phyloP scores from a whole-genome alignment of 805 yeast genomes.

The Kuraishia piskuri region DNA sequence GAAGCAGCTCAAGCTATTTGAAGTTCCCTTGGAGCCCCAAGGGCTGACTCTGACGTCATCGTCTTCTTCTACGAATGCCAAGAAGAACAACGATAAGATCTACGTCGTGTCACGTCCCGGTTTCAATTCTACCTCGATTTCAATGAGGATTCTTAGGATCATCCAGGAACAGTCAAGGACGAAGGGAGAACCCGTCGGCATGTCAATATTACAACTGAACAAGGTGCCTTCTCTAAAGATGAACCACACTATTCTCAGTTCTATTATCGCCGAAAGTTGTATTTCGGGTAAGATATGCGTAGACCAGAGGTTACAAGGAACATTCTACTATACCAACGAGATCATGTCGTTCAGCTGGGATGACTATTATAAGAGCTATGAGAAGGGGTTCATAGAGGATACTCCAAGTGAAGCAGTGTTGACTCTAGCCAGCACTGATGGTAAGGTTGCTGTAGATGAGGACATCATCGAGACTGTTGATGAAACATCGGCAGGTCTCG shows the following conservation, averaged over 20 bases:
- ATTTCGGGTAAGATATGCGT: constrained; percentile 17
- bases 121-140: constrained; percentile 13
- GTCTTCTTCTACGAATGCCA: constrained; percentile 7
- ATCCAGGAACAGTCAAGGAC: constrained; percentile 4
- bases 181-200: constrained; percentile 11
- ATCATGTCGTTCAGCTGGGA: constrained; percentile 15
- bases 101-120: constrained; percentile 19
- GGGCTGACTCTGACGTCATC: neutral
- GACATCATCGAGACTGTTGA: too few species aligned
- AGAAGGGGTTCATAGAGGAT: too few species aligned
- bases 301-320: constrained; percentile 21
- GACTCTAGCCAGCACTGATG: too few species aligned
- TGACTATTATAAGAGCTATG: constrained; percentile 2
- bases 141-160: constrained; percentile 12
- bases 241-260: constrained; percentile 20
- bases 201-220: constrained; percentile 20
- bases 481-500: too few species aligned
- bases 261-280: constrained; percentile 15
- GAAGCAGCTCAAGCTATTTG: constrained; percentile 13
- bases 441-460: too few species aligned
- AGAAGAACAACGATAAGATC: constrained; percentile 15
- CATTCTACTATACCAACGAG: constrained; percentile 19
- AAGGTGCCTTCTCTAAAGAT: constrained; percentile 14
- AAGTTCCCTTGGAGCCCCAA: constrained; percentile 39
- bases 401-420: too few species aligned